These are phyloP conservation scores for Castanopsis chinensis DNA, from an alignment of 306 rosid species.

Conservation along the genomic window DNA sequence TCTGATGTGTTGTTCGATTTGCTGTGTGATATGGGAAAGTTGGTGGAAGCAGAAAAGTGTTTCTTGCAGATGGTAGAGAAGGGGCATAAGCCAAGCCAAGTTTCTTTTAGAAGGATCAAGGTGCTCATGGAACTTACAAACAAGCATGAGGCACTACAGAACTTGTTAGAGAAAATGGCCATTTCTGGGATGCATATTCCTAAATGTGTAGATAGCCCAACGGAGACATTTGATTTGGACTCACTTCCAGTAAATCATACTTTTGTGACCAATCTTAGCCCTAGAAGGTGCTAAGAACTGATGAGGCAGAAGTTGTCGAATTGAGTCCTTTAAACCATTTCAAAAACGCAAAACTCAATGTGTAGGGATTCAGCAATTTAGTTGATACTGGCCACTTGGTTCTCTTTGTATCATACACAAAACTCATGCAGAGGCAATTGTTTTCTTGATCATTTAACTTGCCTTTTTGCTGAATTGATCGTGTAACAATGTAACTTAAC, in stretches of 20 bases:
- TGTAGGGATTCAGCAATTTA: background rate
- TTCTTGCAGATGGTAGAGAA: constrained; percentile 88
- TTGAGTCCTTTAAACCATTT: background rate
- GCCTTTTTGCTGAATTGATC: too few species aligned
- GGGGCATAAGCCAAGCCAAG: constrained; percentile 81
- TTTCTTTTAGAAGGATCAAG: constrained; percentile 76
- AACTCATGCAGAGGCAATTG: background rate
- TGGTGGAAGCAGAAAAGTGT: constrained; percentile 78
- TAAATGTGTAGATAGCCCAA: constrained; percentile 16
- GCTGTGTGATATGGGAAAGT: constrained; percentile 82
- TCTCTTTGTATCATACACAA: background rate
- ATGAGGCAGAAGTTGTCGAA: background rate
- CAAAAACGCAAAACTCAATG: background rate
- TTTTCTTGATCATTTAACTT: background rate
- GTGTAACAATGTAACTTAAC: too few species aligned
- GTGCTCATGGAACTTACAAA: constrained; percentile 88
- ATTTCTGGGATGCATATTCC: constrained; percentile 35
- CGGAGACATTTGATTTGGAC: constrained; percentile 10
- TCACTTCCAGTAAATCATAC: constrained; percentile 6
- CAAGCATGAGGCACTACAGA: constrained; percentile 59
- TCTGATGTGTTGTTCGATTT: constrained; percentile 86
- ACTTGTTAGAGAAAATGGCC: constrained; percentile 67
- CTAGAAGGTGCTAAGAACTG: constrained; percentile 3
- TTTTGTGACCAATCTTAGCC: constrained; percentile 15
- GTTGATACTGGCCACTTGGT: background rate